phyloP scores from a whole-genome alignment of 2,329 filamentous ascomycete genomes.

The Cryphonectria nitschkei region DNA sequence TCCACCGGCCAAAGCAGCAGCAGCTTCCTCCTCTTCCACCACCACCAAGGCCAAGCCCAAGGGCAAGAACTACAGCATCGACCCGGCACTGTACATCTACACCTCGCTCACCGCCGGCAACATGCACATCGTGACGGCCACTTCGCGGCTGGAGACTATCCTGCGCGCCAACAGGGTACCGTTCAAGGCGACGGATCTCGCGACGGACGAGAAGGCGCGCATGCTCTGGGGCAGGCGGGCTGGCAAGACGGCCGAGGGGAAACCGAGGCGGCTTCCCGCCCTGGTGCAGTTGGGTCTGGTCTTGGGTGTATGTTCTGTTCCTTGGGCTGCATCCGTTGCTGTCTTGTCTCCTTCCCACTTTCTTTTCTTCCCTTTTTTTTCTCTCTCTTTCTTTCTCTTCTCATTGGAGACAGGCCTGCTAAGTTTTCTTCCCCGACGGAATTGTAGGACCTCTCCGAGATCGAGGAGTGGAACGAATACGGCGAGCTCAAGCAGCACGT shows the following conservation, averaged over 20 bases:
- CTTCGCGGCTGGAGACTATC: conserved; percentile 93
- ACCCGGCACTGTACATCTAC: conserved; percentile 86
- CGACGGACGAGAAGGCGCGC: conserved; percentile 84
- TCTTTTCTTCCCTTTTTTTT: conserved; percentile 39
- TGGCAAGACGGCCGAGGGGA: conserved; percentile 68
- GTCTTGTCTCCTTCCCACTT: conserved; percentile 6
- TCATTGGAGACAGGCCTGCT: neutral
- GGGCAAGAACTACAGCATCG: conserved; percentile 54
- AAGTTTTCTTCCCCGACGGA: neutral
- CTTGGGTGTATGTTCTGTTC: conserved; percentile 71
- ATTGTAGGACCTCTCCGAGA: conserved; percentile 81
- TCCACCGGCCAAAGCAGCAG: neutral
- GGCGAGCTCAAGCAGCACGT: conserved; percentile 91
- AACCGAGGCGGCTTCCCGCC: conserved; percentile 78
- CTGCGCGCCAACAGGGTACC: conserved; percentile 92
- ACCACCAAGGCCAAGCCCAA: conserved; percentile 29
- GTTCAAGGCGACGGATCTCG: conserved; percentile 89
- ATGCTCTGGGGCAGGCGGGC: conserved; percentile 86
- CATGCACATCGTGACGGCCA: conserved; percentile 94
- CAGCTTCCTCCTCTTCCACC: conserved; percentile 5
- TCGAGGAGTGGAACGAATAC: conserved; percentile 99
- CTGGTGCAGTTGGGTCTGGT: conserved; percentile 86
- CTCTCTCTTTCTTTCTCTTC: conserved; percentile 33
- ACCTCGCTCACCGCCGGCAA: conserved; percentile 95
- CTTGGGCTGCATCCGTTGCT: neutral